Conservation (phyloP, 208 protist genomes). For the Leishmania lainsoni region DNA sequence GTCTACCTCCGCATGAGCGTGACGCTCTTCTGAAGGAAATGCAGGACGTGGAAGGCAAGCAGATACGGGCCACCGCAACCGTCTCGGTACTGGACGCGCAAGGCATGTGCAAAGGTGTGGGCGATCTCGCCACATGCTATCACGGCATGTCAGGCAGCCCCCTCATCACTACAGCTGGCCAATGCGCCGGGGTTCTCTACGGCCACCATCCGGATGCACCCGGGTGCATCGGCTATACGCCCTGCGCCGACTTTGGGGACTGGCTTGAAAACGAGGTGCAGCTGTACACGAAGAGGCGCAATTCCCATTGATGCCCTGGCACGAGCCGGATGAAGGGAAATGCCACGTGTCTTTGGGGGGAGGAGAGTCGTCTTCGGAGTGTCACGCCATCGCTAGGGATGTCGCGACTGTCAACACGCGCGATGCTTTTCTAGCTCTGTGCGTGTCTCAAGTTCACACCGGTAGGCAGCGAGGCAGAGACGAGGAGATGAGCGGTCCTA, state of each 20-base stretch:
- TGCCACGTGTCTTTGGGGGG: neutral
- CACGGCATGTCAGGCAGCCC: constrained; percentile 86
- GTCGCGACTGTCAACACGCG: neutral
- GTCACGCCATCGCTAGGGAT: too few species aligned
- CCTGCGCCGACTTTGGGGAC: constrained; percentile 38
- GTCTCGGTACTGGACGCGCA: constrained; percentile 48
- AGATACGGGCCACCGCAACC: constrained; percentile 24
- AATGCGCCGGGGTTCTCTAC: constrained; percentile 71
- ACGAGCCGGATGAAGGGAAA: neutral
- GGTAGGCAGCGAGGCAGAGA: neutral
- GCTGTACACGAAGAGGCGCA: constrained; percentile 6
- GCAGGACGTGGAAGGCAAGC: constrained; percentile 66
- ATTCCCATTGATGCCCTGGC: neutral
- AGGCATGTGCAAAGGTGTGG: constrained; percentile 58
- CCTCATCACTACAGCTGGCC: constrained; percentile 34
- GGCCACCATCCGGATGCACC: constrained; percentile 60
- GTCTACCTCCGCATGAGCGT: constrained; percentile 43
- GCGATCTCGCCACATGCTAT: constrained; percentile 47
- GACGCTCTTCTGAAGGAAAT: constrained; percentile 58
- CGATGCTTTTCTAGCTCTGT: neutral
- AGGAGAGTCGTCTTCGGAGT: neutral
- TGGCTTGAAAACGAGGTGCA: constrained; percentile 36
- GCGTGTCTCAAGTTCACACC: neutral
- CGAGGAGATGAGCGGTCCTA: neutral
- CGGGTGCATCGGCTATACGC: constrained; percentile 58